Evolutionary conservation across 305 asterid species (phyloP), one percentile per base, ranked within the genome.

Genomic region (Fraxinus latifolia): DNA sequence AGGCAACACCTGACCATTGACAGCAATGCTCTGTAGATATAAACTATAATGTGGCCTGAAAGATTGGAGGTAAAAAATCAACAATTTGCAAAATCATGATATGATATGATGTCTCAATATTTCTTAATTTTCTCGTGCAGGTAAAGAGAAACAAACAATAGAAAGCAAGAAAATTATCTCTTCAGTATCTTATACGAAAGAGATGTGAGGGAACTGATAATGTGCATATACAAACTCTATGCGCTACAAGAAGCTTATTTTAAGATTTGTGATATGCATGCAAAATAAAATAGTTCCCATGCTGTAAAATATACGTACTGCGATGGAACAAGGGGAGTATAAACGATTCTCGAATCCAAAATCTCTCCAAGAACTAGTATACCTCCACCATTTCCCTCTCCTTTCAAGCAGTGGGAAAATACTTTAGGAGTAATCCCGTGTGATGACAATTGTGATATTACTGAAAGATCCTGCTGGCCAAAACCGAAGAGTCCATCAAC

Each of bases 401-500:
- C 98, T 87, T 87, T 95, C 84, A 95, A 89, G 90, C 98, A 93
- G 77, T 95, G 97, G 82, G 97, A 93, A 80, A 95, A 95, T 73
- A 91, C 91, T 84, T 86, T 92, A 47, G 98, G 97, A 70, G 96
- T 91, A 80, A 95, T 91, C 83, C 93, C 92, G 33, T 82, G 94
- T 4, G 96, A 95, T 58, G 98, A 92, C 79, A 93, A 85, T 76
- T 95, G 98, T 47, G 98, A 91, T 77, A 92, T 87, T 39, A 95
- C 96, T 4, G 97, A 93, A 83, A 93, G 91, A 21, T 82, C 92
- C 84, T 90, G 93, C 85, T 88, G 93, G 55, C 98, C 98, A 86
- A 95, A 93, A 80, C 98, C 97, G 71, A 95, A 89, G 77, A 95
- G 93, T 72, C 98, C 98, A 86, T 95, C 98, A 86, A 95, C 91